Percentiles rank a stretch among this genome's conserved stretches.
Evolutionary conservation across 257 asterid genomes (phyloP).

Genomic region (Lithospermum erythrorhizon): DNA sequence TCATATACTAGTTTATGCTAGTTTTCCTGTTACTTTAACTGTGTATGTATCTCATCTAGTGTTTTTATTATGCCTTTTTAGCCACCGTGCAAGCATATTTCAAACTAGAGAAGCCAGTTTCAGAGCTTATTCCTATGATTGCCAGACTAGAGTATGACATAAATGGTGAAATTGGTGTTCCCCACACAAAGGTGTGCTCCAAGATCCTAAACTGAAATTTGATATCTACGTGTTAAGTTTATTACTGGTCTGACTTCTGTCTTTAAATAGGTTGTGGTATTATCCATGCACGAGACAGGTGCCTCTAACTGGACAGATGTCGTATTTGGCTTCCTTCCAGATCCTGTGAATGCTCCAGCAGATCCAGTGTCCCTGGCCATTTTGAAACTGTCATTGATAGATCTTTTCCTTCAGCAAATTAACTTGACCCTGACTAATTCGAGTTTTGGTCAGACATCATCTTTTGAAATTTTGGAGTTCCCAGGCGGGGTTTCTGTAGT

Average conservation of each 20-base stretch:
- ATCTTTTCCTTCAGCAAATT: constrained; percentile 44
- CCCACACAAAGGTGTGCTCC: constrained; percentile 52
- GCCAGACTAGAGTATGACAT: constrained; percentile 62
- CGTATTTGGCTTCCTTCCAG: constrained; percentile 64
- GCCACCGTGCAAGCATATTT: constrained; percentile 71
- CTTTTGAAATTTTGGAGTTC: constrained; percentile 59
- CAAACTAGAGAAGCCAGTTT: constrained; percentile 53
- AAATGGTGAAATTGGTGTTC: constrained; percentile 62
- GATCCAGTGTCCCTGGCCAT: constrained; percentile 36
- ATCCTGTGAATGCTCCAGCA: constrained; percentile 36
- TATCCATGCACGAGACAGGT: constrained; percentile 54
- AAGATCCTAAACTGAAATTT: constrained; percentile 5
- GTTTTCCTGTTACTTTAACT: background rate
- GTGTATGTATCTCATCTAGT: constrained; percentile 2
- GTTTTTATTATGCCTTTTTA: constrained; percentile 29
- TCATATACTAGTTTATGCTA: background rate
- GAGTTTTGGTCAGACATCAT: constrained; percentile 60
- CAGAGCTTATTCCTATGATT: constrained; percentile 52
- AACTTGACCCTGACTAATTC: constrained; percentile 58
- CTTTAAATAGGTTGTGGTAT: constrained; percentile 48
- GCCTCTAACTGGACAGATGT: constrained; percentile 56
- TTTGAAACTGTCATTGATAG: constrained; percentile 50
- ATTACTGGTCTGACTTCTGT: constrained; percentile 9
- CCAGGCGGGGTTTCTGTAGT: constrained; percentile 69
- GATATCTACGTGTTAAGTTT: constrained; percentile 1